Evolutionary conservation across 2,329 filamentous ascomycete species (phyloP).

Genomic region (Xylaria sp.): DNA sequence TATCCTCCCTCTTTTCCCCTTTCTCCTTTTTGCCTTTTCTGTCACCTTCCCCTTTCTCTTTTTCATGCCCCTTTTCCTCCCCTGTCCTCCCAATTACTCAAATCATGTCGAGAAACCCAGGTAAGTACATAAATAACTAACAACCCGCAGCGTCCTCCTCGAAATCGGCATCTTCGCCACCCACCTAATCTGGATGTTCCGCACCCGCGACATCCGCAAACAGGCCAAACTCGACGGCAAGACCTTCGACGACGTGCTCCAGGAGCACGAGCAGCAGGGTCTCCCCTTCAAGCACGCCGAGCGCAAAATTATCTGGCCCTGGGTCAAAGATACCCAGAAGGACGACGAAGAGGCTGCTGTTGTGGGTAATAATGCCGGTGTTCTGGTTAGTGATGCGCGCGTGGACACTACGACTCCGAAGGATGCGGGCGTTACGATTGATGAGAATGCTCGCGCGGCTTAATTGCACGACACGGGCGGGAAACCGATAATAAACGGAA

Average conservation of each 20-base stretch:
- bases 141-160: slow-evolving; percentile 42
- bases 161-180: slow-evolving; percentile 56
- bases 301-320: slow-evolving; percentile 17
- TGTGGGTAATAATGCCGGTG: background rate
- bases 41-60: too few species aligned
- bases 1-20: background rate
- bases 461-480: background rate
- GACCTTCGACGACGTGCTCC: slow-evolving; percentile 50
- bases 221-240: slow-evolving; percentile 47
- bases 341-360: slow-evolving; percentile 16
- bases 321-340: slow-evolving; percentile 2
- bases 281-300: slow-evolving; percentile 36
- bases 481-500: background rate
- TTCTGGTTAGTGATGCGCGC: too few species aligned
- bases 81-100: background rate
- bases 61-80: too few species aligned
- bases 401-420: background rate
- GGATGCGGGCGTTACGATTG: background rate
- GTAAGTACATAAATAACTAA: slow-evolving; percentile 4
- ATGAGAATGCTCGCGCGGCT: background rate
- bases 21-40: background rate
- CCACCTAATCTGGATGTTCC: slow-evolving; percentile 54
- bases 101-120: background rate
- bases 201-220: slow-evolving; percentile 47
- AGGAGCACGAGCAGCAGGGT: slow-evolving; percentile 33